Conservation (phyloP, 805 yeast genomes). For the Cyberlindnera suaveolens region DNA sequence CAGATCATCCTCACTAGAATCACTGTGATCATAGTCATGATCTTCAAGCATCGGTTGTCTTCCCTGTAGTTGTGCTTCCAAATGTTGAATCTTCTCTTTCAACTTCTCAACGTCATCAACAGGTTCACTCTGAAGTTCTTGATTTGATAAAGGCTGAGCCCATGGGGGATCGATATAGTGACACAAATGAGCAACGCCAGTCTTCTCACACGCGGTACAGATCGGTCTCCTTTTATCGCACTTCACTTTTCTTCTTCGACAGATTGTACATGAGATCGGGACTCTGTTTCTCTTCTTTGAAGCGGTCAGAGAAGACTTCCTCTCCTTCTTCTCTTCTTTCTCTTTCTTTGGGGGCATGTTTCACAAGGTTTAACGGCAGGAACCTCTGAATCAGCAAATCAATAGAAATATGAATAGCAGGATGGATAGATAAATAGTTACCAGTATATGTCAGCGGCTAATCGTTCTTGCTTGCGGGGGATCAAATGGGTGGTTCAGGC, state of each 20-base stretch:
- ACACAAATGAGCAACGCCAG: slow-evolving; percentile 53
- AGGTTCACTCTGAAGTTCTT: slow-evolving; percentile 45
- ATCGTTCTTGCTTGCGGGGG: too few species aligned
- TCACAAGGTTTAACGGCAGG: too few species aligned
- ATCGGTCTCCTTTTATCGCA: slow-evolving; percentile 48
- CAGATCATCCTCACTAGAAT: not conserved
- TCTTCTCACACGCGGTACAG: slow-evolving; percentile 49
- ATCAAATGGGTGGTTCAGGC: too few species aligned
- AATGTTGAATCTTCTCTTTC: slow-evolving; percentile 45
- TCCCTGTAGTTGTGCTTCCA: slow-evolving; percentile 29
- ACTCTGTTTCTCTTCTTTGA: slow-evolving; percentile 39
- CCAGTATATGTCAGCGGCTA: too few species aligned
- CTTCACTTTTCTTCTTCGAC: slow-evolving; percentile 45
- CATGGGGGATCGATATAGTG: slow-evolving; percentile 55
- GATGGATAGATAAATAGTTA: too few species aligned
- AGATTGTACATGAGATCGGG: slow-evolving; percentile 41
- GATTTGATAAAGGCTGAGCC: slow-evolving; percentile 42
- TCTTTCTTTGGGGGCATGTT: not conserved
- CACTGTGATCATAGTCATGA: not conserved
- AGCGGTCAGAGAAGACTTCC: slow-evolving; percentile 5
- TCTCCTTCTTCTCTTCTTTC: not conserved
- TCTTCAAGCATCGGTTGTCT: not conserved
- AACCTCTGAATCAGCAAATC: too few species aligned
- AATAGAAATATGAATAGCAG: too few species aligned
- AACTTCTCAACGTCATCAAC: slow-evolving; percentile 43